Evolutionary conservation across 805 yeast species (phyloP), one percentile per base, ranked within the genome.

Genomic region (Saccharomycopsis lassenensis): DNA sequence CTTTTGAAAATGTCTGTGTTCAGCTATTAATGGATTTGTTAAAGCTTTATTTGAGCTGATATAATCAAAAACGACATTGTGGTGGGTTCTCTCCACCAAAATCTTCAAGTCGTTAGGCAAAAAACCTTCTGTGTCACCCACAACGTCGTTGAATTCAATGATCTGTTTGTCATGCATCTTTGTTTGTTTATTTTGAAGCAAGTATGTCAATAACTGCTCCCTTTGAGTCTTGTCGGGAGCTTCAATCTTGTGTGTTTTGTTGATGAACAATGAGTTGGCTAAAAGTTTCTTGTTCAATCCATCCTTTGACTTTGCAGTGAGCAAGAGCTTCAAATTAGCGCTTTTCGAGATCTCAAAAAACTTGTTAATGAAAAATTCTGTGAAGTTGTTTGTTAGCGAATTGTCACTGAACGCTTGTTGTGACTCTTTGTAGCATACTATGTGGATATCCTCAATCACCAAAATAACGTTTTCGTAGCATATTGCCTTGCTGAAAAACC

Each of bases 111-210:
- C 98, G 18, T 75, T 73, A 0, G 96, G 94, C 20, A 83, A 69
- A 52, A 78, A 89, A 0, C 97, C 97, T 48, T 89, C 97, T 0
- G 94, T 81, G 36, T 77, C 89, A 24, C 71, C 44, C 0, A 78
- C 66, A 21, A 78, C 56, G 44, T 75, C 78, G 29, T 68, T 62
- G 39, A 74, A 59, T 3, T 52, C 57, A 7, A 37, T 34, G 4
- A 34, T 37, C 5, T 23, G 26, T 4, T 49, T 57, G 4, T 61
- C 51, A 23, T 68, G 63, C 18, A 67, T 53, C 1, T 40, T 24
- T 23, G 67, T 39, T 0, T 47, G 48, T 16, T 48, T 49, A 20
- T 46, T 39, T 2, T 52, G 52, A 3, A 77, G 47, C 28, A 71
- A 68, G 25, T 59, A 59, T 10, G 56, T 46, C 24, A 80, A 36